Conservation (phyloP, 208 protist genomes). For the Trypanosoma rangeli region DNA sequence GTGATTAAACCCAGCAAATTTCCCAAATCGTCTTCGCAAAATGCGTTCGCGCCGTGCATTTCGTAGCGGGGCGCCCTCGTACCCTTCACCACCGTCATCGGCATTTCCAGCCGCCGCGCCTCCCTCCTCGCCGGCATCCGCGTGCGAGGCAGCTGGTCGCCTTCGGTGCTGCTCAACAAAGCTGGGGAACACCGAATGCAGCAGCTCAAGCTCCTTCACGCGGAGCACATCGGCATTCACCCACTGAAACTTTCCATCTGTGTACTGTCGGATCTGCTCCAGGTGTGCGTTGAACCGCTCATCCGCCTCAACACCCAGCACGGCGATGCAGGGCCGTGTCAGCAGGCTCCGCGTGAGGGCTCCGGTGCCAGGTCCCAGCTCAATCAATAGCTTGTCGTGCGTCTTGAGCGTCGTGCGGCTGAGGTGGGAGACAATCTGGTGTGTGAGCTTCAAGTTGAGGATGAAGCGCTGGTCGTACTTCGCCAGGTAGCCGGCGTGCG, state of each 20-base stretch:
- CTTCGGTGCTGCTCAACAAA: slow-evolving; percentile 62
- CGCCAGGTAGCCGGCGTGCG: slow-evolving; percentile 77
- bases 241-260: slow-evolving; percentile 86
- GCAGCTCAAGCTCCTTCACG: slow-evolving; percentile 69
- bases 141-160: slow-evolving; percentile 7
- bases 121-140: neutral
- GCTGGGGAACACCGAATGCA: slow-evolving; percentile 47
- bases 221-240: slow-evolving; percentile 81
- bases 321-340: slow-evolving; percentile 75
- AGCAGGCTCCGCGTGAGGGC: slow-evolving; percentile 84
- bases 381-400: slow-evolving; percentile 78
- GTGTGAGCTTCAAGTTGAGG: slow-evolving; percentile 87
- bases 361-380: slow-evolving; percentile 82
- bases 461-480: slow-evolving; percentile 90
- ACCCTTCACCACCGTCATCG: slow-evolving; percentile 5
- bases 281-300: slow-evolving; percentile 80
- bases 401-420: slow-evolving; percentile 67
- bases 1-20: slow-evolving; percentile 28
- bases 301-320: slow-evolving; percentile 82
- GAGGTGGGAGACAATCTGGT: slow-evolving; percentile 70
- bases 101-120: neutral
- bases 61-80: slow-evolving; percentile 63
- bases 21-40: slow-evolving; percentile 43
- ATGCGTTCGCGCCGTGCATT: slow-evolving; percentile 48
- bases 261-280: slow-evolving; percentile 79